phyloP scores from a whole-genome alignment of 257 asterid species.

The Petrea volubilis region DNA sequence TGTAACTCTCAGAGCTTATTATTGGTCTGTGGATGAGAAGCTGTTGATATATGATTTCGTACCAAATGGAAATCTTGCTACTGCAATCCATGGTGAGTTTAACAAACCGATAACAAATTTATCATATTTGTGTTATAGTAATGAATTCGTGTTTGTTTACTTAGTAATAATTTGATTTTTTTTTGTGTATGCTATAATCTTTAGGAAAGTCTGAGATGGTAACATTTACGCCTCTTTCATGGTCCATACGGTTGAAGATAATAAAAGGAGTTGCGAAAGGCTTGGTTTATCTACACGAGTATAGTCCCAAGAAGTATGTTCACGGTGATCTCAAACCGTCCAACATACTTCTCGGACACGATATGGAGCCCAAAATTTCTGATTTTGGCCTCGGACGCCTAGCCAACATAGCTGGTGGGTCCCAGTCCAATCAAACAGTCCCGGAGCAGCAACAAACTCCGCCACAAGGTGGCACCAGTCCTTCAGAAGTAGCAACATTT shows the following conservation, averaged over 20 bases:
- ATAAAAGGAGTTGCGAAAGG: conserved; percentile 82
- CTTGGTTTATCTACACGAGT: conserved; percentile 74
- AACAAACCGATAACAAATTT: neutral
- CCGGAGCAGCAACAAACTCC: conserved; percentile 50
- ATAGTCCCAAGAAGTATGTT: conserved; percentile 79
- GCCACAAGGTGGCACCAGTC: no score
- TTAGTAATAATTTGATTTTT: neutral
- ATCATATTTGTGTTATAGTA: neutral
- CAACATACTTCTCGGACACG: conserved; percentile 63
- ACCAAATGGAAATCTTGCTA: conserved; percentile 74
- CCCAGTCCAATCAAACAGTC: conserved; percentile 49
- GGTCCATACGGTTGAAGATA: conserved; percentile 67
- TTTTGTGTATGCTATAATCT: neutral
- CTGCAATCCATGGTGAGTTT: conserved; percentile 74
- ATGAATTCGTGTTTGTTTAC: neutral
- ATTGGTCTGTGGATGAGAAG: conserved; percentile 94
- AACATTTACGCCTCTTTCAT: conserved; percentile 54
- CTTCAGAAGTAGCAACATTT: conserved; percentile 41
- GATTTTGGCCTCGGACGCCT: conserved; percentile 92
- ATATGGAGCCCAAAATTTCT: conserved; percentile 72
- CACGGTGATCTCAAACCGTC: conserved; percentile 90
- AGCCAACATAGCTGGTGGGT: conserved; percentile 73
- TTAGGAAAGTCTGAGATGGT: conserved; percentile 62
- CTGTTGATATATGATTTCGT: conserved; percentile 70
- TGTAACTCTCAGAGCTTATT: conserved; percentile 79